phyloP scores from a whole-genome alignment of 805 yeast species.

The Zygoascus bituminiphila region DNA sequence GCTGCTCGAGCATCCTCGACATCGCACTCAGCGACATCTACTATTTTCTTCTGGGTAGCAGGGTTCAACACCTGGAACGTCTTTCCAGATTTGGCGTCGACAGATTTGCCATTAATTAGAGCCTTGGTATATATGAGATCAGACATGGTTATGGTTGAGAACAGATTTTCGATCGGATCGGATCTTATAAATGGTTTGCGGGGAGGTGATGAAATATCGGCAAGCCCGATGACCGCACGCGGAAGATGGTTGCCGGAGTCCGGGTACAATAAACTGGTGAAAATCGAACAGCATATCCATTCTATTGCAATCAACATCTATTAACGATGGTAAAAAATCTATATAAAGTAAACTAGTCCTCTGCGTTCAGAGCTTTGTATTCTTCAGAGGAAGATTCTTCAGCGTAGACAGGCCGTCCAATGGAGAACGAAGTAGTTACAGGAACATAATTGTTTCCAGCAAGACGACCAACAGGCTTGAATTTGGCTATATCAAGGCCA shows the following conservation, averaged over 20 bases:
- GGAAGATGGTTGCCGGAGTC: no score
- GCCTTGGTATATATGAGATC: neutral
- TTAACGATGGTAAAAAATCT: no score
- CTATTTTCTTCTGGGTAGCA: constrained; percentile 46
- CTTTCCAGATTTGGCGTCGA: constrained; percentile 21
- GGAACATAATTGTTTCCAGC: constrained; percentile 42
- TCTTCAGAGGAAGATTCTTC: neutral
- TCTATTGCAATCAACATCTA: no score
- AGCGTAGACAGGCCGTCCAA: neutral
- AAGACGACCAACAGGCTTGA: constrained; percentile 47
- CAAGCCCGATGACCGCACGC: no score
- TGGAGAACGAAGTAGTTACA: neutral
- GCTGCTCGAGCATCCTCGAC: constrained; percentile 45
- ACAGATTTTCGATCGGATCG: neutral
- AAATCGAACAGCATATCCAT: no score
- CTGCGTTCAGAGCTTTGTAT: neutral
- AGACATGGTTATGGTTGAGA: neutral
- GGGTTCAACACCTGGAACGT: constrained; percentile 72
- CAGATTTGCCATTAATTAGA: constrained; percentile 4
- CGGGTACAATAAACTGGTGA: no score
- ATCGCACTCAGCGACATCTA: constrained; percentile 34
- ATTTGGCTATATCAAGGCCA: constrained; percentile 37
- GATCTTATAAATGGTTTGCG: neutral
- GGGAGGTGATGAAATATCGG: neutral
- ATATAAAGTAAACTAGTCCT: no score